These are phyloP conservation scores for Pseudevernia furfuracea DNA, from an alignment of 495 filamentous ascomycete species.

Conservation along the genomic window DNA sequence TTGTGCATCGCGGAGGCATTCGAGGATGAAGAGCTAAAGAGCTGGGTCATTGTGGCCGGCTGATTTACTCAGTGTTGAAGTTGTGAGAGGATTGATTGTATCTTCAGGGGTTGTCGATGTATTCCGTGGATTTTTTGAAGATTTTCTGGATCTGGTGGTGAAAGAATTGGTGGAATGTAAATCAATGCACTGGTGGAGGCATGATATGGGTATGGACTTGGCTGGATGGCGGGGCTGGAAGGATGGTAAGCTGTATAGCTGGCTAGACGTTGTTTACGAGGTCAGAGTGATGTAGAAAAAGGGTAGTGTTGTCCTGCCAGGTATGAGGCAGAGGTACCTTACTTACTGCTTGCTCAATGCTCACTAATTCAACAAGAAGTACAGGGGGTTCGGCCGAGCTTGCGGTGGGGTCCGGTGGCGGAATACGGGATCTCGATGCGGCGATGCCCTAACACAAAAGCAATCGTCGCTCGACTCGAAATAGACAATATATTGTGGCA, in stretches of 20 bases:
- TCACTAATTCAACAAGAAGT: slow-evolving; percentile 15
- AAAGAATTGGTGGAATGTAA: slow-evolving; percentile 20
- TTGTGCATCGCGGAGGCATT: slow-evolving; percentile 11
- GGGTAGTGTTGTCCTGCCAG: no score
- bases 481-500: not conserved
- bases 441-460: not conserved
- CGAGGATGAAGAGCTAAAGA: slow-evolving; percentile 21
- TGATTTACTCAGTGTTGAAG: not conserved
- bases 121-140: not conserved
- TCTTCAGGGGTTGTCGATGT: not conserved
- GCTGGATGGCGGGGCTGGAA: not conserved
- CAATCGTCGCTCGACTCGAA: not conserved
- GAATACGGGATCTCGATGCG: not conserved
- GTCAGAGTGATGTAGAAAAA: slow-evolving; percentile 2
- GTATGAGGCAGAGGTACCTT: slow-evolving; percentile 8
- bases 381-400: not conserved
- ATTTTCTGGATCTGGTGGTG: slow-evolving; percentile 5
- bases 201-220: slow-evolving; percentile 13
- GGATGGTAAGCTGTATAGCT: not conserved
- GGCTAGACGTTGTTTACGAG: not conserved
- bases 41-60: slow-evolving; percentile 17
- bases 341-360: slow-evolving; percentile 6
- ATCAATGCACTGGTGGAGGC: slow-evolving; percentile 17
- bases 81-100: no score
- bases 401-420: slow-evolving; percentile 11